Conservation (phyloP, 2,329 filamentous ascomycete species). For the Fusarium liriodendri region DNA sequence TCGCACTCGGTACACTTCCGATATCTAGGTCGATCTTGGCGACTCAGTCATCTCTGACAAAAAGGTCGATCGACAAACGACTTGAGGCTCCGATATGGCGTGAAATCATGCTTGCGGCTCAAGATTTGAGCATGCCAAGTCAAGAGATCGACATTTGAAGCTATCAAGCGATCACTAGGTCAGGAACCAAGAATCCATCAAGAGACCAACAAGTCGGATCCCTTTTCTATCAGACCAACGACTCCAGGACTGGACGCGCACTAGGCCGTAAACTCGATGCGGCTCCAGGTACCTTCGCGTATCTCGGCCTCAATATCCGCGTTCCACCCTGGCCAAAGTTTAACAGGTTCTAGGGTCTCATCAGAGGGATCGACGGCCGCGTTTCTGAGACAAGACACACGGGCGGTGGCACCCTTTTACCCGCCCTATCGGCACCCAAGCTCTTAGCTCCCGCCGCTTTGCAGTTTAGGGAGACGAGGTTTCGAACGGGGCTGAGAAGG, state of each 20-base stretch:
- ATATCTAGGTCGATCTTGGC: background rate
- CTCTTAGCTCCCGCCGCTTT: slow-evolving; percentile 2
- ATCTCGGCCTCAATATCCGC: background rate
- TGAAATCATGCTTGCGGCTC: background rate
- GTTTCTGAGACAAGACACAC: background rate
- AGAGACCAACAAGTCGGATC: background rate
- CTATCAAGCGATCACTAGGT: background rate
- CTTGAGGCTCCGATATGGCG: background rate
- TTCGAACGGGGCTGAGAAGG: background rate
- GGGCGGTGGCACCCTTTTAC: background rate
- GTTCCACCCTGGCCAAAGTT: background rate
- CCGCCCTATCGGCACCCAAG: background rate
- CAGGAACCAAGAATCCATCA: background rate
- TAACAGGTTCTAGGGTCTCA: background rate
- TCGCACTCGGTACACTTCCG: background rate
- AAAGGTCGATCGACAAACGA: background rate
- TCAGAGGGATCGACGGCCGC: background rate
- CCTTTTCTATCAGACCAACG: background rate
- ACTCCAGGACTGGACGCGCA: background rate
- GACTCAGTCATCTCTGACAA: background rate
- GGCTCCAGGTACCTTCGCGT: slow-evolving; percentile 12
- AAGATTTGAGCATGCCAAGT: background rate
- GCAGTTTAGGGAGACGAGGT: background rate
- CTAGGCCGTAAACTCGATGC: background rate
- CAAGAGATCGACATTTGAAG: background rate